A percentile compares a stretch with the other conserved stretches of the same genome.
phyloP scores from a whole-genome alignment of 2,329 filamentous ascomycete genomes.

The Rhytidhysteron rufulum region DNA sequence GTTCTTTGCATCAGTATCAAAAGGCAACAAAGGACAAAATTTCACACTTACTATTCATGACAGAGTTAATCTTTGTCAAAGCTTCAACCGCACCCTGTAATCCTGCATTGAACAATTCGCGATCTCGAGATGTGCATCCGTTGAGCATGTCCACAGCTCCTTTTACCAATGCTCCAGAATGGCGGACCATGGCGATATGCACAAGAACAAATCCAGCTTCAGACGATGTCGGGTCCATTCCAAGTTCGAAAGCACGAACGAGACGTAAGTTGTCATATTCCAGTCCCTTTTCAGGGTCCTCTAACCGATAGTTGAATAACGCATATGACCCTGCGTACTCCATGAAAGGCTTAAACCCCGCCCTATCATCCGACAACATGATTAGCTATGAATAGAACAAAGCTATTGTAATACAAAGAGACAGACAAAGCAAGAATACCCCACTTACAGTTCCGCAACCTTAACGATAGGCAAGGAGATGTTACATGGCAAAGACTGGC shows the following conservation, averaged over 20 bases:
- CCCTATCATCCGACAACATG: constrained; percentile 32
- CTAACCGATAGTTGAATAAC: constrained; percentile 61
- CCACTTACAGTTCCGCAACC: constrained; percentile 79
- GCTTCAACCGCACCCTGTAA: constrained; percentile 52
- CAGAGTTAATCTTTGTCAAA: constrained; percentile 67
- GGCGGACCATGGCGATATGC: constrained; percentile 91
- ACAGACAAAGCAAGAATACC: neutral
- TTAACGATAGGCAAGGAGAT: constrained; percentile 79
- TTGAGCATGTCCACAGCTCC: constrained; percentile 68
- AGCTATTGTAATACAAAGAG: constrained; percentile 1
- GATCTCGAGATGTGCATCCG: constrained; percentile 38
- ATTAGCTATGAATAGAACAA: constrained; percentile 16
- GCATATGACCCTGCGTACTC: constrained; percentile 68
- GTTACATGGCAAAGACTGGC: constrained; percentile 67
- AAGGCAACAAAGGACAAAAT: neutral
- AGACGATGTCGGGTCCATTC: constrained; percentile 79
- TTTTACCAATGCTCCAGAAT: constrained; percentile 73
- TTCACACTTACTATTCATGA: constrained; percentile 65
- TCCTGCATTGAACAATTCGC: constrained; percentile 58
- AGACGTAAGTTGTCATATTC: constrained; percentile 67
- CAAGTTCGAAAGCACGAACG: constrained; percentile 86
- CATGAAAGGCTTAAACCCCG: constrained; percentile 88
- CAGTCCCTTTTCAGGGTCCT: constrained; percentile 51
- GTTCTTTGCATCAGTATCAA: neutral
- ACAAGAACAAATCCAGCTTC: constrained; percentile 96